These are phyloP conservation scores for Carex kokanica DNA, from an alignment of 176 grass and related monocot species.

Conservation along the genomic window DNA sequence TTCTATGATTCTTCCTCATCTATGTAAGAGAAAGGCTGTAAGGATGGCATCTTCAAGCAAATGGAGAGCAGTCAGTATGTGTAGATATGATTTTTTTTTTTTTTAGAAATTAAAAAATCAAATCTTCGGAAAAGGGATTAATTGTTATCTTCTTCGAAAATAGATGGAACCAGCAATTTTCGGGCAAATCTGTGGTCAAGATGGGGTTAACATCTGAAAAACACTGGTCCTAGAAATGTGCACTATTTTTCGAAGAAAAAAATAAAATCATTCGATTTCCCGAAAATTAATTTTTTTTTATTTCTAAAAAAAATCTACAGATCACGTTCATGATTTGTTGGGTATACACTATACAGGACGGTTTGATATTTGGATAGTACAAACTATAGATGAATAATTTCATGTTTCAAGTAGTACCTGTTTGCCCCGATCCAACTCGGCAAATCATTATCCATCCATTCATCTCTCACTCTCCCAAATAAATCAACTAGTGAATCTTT, in stretches of 20 bases:
- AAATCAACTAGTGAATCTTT: slow-evolving; percentile 69
- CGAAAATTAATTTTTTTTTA: no score
- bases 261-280: no score
- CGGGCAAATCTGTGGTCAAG: no score
- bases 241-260: no score
- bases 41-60: background rate
- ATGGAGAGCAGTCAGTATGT: background rate
- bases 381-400: slow-evolving; percentile 16
- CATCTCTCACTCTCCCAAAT: slow-evolving; percentile 80
- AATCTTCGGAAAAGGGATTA: no score
- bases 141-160: no score
- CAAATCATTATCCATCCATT: slow-evolving; percentile 96
- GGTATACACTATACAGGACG: background rate
- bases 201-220: no score
- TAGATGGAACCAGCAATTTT: no score
- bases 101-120: no score
- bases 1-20: background rate
- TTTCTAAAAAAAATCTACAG: no score
- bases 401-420: slow-evolving; percentile 40
- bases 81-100: background rate
- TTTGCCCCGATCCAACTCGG: slow-evolving; percentile 82
- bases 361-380: background rate
- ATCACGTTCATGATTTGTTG: background rate
- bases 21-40: background rate
- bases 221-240: no score